phyloP scores from a whole-genome alignment of 805 yeast species.

The Suhomyces canberraensis region DNA sequence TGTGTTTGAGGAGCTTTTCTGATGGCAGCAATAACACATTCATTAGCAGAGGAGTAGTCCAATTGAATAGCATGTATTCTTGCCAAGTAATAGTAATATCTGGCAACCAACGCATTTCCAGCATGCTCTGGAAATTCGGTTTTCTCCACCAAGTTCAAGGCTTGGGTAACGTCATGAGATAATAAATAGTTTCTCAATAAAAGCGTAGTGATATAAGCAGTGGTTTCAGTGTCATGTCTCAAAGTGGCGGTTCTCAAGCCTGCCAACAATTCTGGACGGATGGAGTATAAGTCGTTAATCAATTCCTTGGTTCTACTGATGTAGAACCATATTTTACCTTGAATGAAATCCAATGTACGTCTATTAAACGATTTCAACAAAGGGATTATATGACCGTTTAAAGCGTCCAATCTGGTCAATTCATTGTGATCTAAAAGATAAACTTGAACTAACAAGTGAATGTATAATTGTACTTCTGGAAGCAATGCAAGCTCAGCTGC shows the following conservation, averaged over 20 bases:
- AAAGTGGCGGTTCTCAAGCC: conserved; percentile 85
- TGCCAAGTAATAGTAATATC: conserved; percentile 90
- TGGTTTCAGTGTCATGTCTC: conserved; percentile 89
- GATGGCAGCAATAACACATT: conserved; percentile 88
- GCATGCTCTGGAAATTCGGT: conserved; percentile 84
- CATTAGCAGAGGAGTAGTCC: conserved; percentile 87
- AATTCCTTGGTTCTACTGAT: conserved; percentile 75
- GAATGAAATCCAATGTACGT: conserved; percentile 79
- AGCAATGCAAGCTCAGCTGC: conserved; percentile 29
- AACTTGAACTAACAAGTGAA: conserved; percentile 76
- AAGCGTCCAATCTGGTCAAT: conserved; percentile 45
- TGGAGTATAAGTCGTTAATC: conserved; percentile 45
- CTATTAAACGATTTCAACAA: conserved; percentile 66
- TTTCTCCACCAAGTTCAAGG: conserved; percentile 85
- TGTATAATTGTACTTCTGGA: conserved; percentile 78
- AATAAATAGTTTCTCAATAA: conserved; percentile 76
- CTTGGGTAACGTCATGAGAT: conserved; percentile 79
- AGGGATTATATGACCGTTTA: conserved; percentile 51
- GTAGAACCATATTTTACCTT: conserved; percentile 93
- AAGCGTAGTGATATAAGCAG: conserved; percentile 82
- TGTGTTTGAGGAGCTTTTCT: conserved; percentile 94
- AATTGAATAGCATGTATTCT: conserved; percentile 87
- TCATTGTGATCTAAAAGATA: conserved; percentile 64
- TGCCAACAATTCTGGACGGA: conserved; percentile 66
- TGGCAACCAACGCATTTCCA: conserved; percentile 82